Evolutionary conservation across 2,329 filamentous ascomycete genomes (phyloP), one percentile per base, ranked within the genome.

Genomic region (Colletotrichum brevisporum): DNA sequence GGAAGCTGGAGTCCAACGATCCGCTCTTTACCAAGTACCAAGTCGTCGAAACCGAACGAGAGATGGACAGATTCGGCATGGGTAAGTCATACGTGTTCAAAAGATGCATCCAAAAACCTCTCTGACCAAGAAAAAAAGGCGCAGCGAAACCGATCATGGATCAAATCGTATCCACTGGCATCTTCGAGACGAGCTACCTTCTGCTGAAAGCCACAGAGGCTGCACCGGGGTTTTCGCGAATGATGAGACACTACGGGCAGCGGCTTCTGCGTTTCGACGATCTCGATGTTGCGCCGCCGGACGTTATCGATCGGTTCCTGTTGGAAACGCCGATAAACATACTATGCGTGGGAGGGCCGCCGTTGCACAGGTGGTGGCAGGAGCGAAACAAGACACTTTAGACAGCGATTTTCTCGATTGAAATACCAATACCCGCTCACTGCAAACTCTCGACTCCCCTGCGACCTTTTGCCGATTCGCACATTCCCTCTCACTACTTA

Each of bases 311-410:
- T 3, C 43, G 39, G 5, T 52, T 69, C 12, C 43, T 69, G 10
- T 36, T 69, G n/a, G 55, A 66, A 2, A 69, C 66, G 8, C 62
- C 66, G 4, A 51, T 69, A 47, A 10, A 69, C 15, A 55, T 69
- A 5, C 6, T 69, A 24, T 69, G 66, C 51, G 56, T 55, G 16
- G 66, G 50, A 9, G 66, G 55, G 2, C 62, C 62, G 2, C 51
- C 50, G 9, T 24, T 69, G 8, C 62, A 69, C 6, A 45, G 26
- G 2, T 69, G 62, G 66, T 69, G 66, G 66, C 8, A 27, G 26
- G 6, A 60, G 21, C 24, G 66, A 13, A 51, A 60, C n/a, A 58
- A 58, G 12, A 52, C 12, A n/a, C 56, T 57, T 21, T n/a, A 36
- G 26, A 36, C 15, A 63, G 52, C 43, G 58, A 47, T 6, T 16